phyloP scores from a whole-genome alignment of 2,329 filamentous ascomycete genomes.

The Mycocentrospora acerina region DNA sequence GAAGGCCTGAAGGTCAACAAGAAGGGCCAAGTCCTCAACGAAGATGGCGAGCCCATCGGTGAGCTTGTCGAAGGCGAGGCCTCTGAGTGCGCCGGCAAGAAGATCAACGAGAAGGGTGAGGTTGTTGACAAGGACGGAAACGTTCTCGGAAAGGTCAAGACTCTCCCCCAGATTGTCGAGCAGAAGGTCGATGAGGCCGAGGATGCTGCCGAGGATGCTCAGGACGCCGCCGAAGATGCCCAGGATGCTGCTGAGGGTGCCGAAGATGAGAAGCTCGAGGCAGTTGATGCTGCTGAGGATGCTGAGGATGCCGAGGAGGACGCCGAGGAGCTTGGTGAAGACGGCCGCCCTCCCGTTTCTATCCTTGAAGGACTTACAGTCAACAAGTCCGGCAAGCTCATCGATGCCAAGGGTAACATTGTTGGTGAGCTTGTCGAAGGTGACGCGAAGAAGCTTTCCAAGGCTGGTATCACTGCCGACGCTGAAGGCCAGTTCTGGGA shows the following conservation, averaged over 20 bases:
- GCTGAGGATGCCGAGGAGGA: conserved; percentile 31
- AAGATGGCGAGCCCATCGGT: conserved; percentile 56
- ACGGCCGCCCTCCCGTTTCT: conserved; percentile 49
- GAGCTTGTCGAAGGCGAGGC: conserved; percentile 60
- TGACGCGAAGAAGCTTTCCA: conserved; percentile 56
- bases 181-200: conserved; percentile 23
- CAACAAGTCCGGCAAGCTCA: conserved; percentile 55
- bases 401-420: conserved; percentile 49
- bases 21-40: conserved; percentile 56
- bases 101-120: conserved; percentile 65
- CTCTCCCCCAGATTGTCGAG: conserved; percentile 49
- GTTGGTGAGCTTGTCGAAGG: conserved; percentile 54
- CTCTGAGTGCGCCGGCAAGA: conserved; percentile 64
- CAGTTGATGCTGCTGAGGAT: conserved; percentile 21
- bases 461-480: conserved; percentile 48
- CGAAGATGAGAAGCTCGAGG: conserved; percentile 13
- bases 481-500: conserved; percentile 56
- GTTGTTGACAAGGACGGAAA: conserved; percentile 65
- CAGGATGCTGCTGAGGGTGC: conserved; percentile 30
- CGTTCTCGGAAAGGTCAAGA: conserved; percentile 62
- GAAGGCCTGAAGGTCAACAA: conserved; percentile 61
- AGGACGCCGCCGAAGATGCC: conserved; percentile 33
- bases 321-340: conserved; percentile 29
- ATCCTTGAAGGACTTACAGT: conserved; percentile 52
- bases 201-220: conserved; percentile 19